phyloP scores from a whole-genome alignment of 2,329 filamentous ascomycete species.

The Xylariaceae sp. region DNA sequence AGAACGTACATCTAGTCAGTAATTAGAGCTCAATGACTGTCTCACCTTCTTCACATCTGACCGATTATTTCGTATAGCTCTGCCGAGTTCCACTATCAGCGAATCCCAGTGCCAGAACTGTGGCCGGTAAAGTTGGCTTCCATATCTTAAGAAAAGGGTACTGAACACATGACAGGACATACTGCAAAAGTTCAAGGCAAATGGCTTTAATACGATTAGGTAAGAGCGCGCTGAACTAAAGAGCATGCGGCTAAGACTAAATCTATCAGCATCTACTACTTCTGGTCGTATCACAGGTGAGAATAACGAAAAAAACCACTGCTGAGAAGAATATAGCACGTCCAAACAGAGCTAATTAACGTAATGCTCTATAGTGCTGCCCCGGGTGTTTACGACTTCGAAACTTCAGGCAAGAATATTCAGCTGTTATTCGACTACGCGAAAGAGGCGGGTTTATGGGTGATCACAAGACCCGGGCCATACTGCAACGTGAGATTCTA shows the following conservation, averaged over 20 bases:
- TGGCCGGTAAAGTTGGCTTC: not conserved
- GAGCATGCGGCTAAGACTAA: not conserved
- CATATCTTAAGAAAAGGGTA: too few relatives aligned
- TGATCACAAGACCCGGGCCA: not conserved
- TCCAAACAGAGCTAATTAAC: too few relatives aligned
- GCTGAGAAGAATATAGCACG: too few relatives aligned
- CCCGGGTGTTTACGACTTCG: not conserved
- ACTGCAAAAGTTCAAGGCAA: conserved; percentile 2
- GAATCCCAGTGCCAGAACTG: not conserved
- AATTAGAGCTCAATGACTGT: not conserved
- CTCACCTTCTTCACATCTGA: not conserved
- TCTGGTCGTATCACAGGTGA: conserved; percentile 1
- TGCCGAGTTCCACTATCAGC: not conserved
- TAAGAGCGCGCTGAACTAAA: not conserved
- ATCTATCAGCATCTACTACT: not conserved
- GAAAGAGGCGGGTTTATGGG: conserved; percentile 1
- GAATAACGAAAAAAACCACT: too few relatives aligned
- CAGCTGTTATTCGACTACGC: not conserved
- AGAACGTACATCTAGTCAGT: not conserved
- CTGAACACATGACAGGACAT: not conserved
- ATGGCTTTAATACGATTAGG: not conserved
- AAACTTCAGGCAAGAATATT: not conserved
- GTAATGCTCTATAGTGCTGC: not conserved
- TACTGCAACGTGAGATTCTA: not conserved
- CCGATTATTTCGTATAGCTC: not conserved